These are phyloP conservation scores for Rhynchospora tenuis DNA, from an alignment of 176 grass and related monocot genomes.

Conservation along the genomic window DNA sequence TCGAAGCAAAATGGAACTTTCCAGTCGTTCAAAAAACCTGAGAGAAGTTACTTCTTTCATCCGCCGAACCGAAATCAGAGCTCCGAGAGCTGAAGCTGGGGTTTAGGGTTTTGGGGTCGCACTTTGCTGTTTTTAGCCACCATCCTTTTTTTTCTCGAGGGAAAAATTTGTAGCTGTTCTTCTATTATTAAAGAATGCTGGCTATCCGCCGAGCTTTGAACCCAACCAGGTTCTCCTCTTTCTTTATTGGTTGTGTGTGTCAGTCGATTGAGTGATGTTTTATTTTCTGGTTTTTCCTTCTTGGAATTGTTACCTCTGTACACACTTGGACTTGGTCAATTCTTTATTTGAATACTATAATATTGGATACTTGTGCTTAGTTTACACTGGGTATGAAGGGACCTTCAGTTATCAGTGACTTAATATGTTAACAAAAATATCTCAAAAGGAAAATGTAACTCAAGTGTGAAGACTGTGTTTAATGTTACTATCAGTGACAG, in stretches of 20 bases:
- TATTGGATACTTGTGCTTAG: background rate
- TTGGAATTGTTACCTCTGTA: background rate
- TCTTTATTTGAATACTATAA: background rate
- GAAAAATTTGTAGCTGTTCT: background rate
- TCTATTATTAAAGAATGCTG: background rate
- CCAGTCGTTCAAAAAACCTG: background rate
- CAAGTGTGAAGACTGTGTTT: background rate
- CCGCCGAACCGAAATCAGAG: background rate
- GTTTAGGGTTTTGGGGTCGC: constrained; percentile 21
- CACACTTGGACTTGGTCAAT: background rate
- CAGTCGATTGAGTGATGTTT: background rate
- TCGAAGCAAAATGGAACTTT: background rate
- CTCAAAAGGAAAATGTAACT: too few relatives aligned
- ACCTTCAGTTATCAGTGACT: background rate
- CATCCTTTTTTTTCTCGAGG: background rate
- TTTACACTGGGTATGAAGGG: background rate
- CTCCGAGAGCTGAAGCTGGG: background rate
- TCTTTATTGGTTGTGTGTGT: background rate
- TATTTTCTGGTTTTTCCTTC: background rate
- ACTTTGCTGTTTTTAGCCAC: background rate
- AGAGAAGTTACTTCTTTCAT: background rate
- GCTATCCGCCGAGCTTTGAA: constrained; percentile 4
- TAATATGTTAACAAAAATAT: too few relatives aligned
- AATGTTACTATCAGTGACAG: background rate
- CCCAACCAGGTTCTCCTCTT: constrained; percentile 12